Evolutionary conservation across 352 stramenopile genomes (phyloP).

Genomic region (Globisporangium barbulae): DNA sequence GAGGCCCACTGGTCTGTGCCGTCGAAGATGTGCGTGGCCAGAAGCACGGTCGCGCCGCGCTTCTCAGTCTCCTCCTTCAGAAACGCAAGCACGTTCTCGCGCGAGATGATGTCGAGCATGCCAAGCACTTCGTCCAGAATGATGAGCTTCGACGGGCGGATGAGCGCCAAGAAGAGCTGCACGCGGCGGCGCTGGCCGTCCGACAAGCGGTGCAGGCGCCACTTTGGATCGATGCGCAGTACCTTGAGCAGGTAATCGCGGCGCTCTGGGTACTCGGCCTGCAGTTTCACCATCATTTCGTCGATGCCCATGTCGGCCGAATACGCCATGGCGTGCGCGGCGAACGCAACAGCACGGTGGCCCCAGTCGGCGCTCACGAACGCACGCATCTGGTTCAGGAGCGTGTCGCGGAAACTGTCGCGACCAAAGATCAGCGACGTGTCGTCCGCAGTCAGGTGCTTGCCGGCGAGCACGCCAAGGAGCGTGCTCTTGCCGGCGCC

Average conservation of each 20-base stretch:
- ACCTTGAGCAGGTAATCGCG: conserved; percentile 92
- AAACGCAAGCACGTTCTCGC: conserved; percentile 93
- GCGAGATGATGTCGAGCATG: conserved; percentile 95
- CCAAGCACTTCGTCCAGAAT: conserved; percentile 98
- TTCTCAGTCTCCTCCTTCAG: conserved; percentile 82
- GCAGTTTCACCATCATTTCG: conserved; percentile 97
- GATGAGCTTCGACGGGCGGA: conserved; percentile 96
- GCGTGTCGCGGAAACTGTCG: conserved; percentile 95
- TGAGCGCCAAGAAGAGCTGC: conserved; percentile 95
- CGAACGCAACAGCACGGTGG: conserved; percentile 95
- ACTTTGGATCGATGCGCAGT: conserved; percentile 94
- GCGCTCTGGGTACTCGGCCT: conserved; percentile 92
- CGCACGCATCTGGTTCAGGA: conserved; percentile 89
- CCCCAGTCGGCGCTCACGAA: conserved; percentile 97
- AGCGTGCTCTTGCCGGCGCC: conserved; percentile 95
- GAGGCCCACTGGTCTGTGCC: conserved; percentile 95
- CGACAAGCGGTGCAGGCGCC: conserved; percentile 81
- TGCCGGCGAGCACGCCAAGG: conserved; percentile 91
- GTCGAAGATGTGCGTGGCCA: conserved; percentile 97
- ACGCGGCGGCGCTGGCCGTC: conserved; percentile 89
- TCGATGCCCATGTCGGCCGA: conserved; percentile 94
- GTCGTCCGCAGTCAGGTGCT: conserved; percentile 91
- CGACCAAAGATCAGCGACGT: conserved; percentile 82
- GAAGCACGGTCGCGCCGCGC: conserved; percentile 59
- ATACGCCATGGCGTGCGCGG: conserved; percentile 82